A percentile compares a stretch with the other conserved stretches of the same genome.
These are phyloP conservation scores for Mycena vitilis DNA, from an alignment of 768 basidiomycete species.

Conservation along the genomic window DNA sequence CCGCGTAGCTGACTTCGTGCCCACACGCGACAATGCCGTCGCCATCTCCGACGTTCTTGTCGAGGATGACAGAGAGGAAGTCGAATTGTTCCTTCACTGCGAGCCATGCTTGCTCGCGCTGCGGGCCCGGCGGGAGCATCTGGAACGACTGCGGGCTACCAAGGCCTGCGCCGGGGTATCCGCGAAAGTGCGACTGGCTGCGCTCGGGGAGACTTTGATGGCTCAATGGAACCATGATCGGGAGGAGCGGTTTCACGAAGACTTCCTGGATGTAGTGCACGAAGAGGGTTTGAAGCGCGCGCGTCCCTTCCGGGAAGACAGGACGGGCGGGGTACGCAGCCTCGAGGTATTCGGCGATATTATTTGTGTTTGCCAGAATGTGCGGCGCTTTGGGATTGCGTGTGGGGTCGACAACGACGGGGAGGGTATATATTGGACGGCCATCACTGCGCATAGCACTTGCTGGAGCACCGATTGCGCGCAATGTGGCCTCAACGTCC, in stretches of 20 bases:
- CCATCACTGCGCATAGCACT: slow-evolving; percentile 66
- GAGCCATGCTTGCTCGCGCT: slow-evolving; percentile 73
- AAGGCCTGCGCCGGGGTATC: slow-evolving; percentile 10
- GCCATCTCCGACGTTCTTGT: slow-evolving; percentile 73
- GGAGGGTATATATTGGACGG: slow-evolving; percentile 73
- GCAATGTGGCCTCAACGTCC: slow-evolving; percentile 72
- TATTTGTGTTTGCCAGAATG: slow-evolving; percentile 59
- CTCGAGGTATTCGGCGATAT: slow-evolving; percentile 81
- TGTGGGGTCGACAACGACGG: slow-evolving; percentile 64
- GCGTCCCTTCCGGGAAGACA: slow-evolving; percentile 78
- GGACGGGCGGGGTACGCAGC: slow-evolving; percentile 74
- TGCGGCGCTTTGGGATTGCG: slow-evolving; percentile 46
- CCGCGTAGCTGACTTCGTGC: slow-evolving; percentile 74
- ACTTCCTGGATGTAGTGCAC: slow-evolving; percentile 78
- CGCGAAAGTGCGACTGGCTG: slow-evolving; percentile 63
- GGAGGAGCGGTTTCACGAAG: slow-evolving; percentile 75
- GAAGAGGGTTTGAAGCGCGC: slow-evolving; percentile 75
- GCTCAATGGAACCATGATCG: slow-evolving; percentile 77
- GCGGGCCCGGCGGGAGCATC: slow-evolving; percentile 47
- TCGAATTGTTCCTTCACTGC: slow-evolving; percentile 76
- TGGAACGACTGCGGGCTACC: slow-evolving; percentile 23
- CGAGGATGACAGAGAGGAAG: slow-evolving; percentile 71
- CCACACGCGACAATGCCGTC: slow-evolving; percentile 76
- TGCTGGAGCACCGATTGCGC: slow-evolving; percentile 69
- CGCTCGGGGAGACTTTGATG: slow-evolving; percentile 71